Base-by-base conservation (phyloP, 2,329 filamentous ascomycete genomes). In the Mycocentrospora acerina region DNA sequence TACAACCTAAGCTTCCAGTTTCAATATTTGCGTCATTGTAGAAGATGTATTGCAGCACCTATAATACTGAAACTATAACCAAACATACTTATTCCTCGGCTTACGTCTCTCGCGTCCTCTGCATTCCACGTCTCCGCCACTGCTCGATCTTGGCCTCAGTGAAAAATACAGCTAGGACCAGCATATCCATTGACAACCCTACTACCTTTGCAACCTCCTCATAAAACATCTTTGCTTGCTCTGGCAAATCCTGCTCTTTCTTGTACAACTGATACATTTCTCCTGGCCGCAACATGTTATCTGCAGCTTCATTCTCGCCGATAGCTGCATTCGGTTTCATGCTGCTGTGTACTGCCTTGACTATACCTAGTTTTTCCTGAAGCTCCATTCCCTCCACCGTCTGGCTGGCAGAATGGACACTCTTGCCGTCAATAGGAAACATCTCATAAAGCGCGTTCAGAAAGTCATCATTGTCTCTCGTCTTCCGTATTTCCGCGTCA, bases 241-340 rank as follows among this genome's bases (percentile, higher is more conserved):
- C 64, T 12, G 71, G 64, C 18, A 83, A 57, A 18, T 79, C 73
- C 2, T 71, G 63, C 39, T 69, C 69, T 22, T 61, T 66, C 35
- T 70, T 71, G 58, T 76, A 80, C 7, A 70, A 64, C 25, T 60
- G 64, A 51, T 82, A 82, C 26, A 59, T 59, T 33, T 69, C 70
- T 13, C 80, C 80, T 2, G 76, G 74, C 22, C 76, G 44, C 51
- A 62, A 16, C 3, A 46, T 31, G 7, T 58, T 34, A 44, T 31
- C 44, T 11, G 43, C 53, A 4, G 69, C 58, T 8, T 63, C 53
- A 17, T 69, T 64, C 24, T 62, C 44, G 19, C 19, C 19, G n/a
- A 73, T 60, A 15, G 69, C 60, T 30, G 55, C 61, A 25, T 65
- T 64, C 8, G 64, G 55, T 43, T 63, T 64, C 38, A 79, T 58